A percentile compares a stretch with the other conserved stretches of the same genome.
These are phyloP conservation scores for Leishmania arabica DNA, from an alignment of 208 protist genomes.

Conservation along the genomic window DNA sequence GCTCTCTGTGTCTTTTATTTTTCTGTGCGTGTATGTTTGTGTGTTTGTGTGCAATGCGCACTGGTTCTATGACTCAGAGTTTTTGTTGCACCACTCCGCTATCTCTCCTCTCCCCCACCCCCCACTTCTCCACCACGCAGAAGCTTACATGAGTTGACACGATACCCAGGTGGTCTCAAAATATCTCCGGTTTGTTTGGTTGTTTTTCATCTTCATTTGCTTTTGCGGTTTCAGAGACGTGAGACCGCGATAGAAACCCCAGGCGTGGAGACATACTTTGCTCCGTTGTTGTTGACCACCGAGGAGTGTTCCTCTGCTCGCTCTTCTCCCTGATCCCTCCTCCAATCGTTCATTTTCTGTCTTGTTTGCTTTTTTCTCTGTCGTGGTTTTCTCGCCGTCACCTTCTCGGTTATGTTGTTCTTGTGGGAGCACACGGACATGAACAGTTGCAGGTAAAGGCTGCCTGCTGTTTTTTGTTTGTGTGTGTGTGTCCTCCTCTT, in stretches of 20 bases:
- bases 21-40: background rate
- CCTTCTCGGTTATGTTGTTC: background rate
- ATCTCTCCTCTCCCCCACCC: background rate
- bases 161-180: background rate
- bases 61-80: no score
- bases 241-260: background rate
- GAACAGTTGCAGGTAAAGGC: slow-evolving; percentile 2
- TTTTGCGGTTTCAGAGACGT: background rate
- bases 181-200: background rate
- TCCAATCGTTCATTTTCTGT: background rate
- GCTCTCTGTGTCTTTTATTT: background rate
- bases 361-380: background rate
- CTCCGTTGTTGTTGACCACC: background rate
- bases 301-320: background rate
- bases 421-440: background rate
- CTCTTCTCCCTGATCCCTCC: background rate
- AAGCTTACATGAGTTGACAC: background rate
- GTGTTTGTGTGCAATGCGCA: background rate
- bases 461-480: background rate
- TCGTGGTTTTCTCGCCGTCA: background rate
- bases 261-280: background rate
- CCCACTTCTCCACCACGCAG: background rate
- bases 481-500: background rate
- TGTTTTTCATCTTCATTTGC: background rate
- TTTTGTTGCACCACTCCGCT: background rate